These are phyloP conservation scores for Backusella westeae DNA, from an alignment of 192 early-diverging fungal species.

Conservation along the genomic window DNA sequence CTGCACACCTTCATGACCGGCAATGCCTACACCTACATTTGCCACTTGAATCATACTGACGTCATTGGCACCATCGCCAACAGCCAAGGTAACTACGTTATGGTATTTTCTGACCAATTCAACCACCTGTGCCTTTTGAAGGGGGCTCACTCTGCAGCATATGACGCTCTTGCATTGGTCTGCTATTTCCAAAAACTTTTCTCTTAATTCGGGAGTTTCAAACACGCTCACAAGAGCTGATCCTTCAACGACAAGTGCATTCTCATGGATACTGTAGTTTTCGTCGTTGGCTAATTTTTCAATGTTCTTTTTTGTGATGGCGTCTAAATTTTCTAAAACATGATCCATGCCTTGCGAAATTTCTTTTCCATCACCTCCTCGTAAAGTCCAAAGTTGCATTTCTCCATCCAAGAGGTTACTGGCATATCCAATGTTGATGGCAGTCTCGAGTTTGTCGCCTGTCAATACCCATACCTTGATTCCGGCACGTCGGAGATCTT, in stretches of 20 bases:
- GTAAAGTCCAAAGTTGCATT: constrained; percentile 66
- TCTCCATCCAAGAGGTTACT: constrained; percentile 67
- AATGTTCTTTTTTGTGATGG: background rate
- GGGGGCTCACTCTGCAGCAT: constrained; percentile 88
- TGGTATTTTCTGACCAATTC: constrained; percentile 78
- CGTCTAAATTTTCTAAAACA: background rate
- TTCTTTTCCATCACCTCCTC: constrained; percentile 17
- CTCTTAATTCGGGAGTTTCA: constrained; percentile 50
- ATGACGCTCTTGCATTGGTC: constrained; percentile 77
- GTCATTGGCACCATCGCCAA: constrained; percentile 86
- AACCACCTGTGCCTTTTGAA: constrained; percentile 98
- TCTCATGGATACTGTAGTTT: constrained; percentile 13
- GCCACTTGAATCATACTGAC: constrained; percentile 97
- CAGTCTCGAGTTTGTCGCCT: constrained; percentile 97
- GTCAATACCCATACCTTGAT: constrained; percentile 98
- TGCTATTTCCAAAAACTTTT: constrained; percentile 68
- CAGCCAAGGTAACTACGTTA: constrained; percentile 62
- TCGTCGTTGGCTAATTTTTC: background rate
- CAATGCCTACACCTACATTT: constrained; percentile 77
- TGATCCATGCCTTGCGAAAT: background rate
- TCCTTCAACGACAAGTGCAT: constrained; percentile 89
- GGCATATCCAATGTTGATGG: constrained; percentile 97
- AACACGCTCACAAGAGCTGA: constrained; percentile 53
- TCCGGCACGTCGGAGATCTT: constrained; percentile 74
- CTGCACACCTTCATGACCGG: constrained; percentile 82